Conservation (phyloP, 176 grass and related monocot genomes). For the Luzula sylvatica region DNA sequence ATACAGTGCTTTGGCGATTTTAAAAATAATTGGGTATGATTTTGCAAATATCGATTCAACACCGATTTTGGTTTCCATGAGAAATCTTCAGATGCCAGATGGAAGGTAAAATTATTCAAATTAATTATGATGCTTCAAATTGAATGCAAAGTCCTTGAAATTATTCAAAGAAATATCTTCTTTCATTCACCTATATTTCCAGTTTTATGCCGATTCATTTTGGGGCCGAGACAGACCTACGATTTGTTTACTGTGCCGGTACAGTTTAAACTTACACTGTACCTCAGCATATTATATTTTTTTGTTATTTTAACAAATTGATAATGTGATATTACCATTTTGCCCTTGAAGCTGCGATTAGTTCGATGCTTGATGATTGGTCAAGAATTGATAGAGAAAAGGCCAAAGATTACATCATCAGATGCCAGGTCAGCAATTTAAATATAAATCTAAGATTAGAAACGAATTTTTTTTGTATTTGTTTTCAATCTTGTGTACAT, state of each 20-base stretch:
- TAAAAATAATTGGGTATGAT: constrained; percentile 72
- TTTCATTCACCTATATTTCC: constrained; percentile 9
- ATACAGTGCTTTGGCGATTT: constrained; percentile 68
- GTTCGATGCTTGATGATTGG: constrained; percentile 81
- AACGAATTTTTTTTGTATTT: no score
- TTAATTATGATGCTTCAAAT: neutral
- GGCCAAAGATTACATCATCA: constrained; percentile 64
- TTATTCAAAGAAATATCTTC: neutral
- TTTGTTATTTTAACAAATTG: neutral
- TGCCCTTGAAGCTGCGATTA: constrained; percentile 69
- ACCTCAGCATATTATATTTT: neutral
- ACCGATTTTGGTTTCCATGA: constrained; percentile 57
- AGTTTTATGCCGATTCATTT: constrained; percentile 91
- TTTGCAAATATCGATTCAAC: constrained; percentile 40
- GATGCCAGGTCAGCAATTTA: constrained; percentile 64
- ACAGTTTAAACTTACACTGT: constrained; percentile 20
- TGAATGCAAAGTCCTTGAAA: neutral
- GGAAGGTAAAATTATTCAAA: constrained; percentile 39
- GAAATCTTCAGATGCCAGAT: constrained; percentile 67
- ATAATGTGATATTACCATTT: constrained; percentile 5
- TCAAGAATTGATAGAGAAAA: constrained; percentile 82
- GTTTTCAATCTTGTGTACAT: no score
- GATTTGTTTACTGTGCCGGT: constrained; percentile 98
- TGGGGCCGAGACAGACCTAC: constrained; percentile 79
- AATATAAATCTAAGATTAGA: no score